Conservation (phyloP, 179 eudicot genomes). For the Silene vulgaris region DNA sequence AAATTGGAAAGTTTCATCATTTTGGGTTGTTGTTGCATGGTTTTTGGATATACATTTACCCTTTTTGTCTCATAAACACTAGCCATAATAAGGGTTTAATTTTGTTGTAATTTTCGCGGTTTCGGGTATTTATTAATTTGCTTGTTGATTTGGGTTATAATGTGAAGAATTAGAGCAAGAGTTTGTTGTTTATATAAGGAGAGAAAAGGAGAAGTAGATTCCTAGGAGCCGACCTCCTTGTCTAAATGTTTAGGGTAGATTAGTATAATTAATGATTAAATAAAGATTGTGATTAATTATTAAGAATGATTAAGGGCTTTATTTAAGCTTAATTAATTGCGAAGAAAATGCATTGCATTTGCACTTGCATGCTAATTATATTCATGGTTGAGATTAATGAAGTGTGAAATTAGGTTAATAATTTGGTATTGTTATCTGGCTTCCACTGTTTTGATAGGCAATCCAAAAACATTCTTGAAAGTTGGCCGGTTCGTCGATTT, state of each 20-base stretch:
- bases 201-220: conserved; percentile 22
- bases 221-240: conserved; percentile 27
- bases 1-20: conserved; percentile 32
- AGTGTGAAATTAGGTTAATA: conserved; percentile 18
- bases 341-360: conserved; percentile 24
- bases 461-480: conserved; percentile 21
- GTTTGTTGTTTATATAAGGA: conserved; percentile 24
- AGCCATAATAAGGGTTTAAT: conserved; percentile 27
- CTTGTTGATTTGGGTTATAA: conserved; percentile 18
- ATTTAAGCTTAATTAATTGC: conserved; percentile 5
- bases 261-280: background rate
- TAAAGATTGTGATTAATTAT: background rate
- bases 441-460: conserved; percentile 24
- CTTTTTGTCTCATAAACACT: conserved; percentile 32
- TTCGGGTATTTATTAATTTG: conserved; percentile 12
- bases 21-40: conserved; percentile 27
- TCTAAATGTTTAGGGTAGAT: conserved; percentile 11
- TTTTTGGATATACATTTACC: conserved; percentile 34
- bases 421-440: conserved; percentile 21
- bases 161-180: conserved; percentile 12
- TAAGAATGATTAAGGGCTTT: conserved; percentile 8
- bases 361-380: conserved; percentile 28
- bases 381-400: conserved; percentile 5
- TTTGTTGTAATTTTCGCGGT: no score
- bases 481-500: conserved; percentile 31